Base-by-base conservation (phyloP, 2,329 filamentous ascomycete genomes). In the Cercospora sesami region DNA sequence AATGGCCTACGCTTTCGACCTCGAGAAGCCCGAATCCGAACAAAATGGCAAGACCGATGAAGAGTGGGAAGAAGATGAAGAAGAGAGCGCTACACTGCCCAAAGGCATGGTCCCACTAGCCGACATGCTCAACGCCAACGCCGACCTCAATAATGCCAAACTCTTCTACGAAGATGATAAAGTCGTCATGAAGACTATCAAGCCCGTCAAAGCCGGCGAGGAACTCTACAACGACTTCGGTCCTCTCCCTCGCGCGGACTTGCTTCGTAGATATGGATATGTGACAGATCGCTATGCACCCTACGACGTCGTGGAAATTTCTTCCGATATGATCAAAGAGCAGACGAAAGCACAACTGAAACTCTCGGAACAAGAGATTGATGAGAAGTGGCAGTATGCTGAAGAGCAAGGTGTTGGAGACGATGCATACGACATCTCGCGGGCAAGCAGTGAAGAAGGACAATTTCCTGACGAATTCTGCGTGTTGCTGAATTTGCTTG, bases 21-120 rank as follows among this genome's bases (percentile, higher is more conserved):
- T 96, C 6, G 87, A 89, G 71, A 83, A 83, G 39, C 76, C 74
- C 12, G 74, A 76, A 3, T 73, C 73, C n/a, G 75, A 79, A 0
- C 85, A 88, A 23, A 23, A 16, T 14, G 83, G 88, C 4, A 83
- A 87, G 0, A 86, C 88, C 1, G 86, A 88, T 2, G 83, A 83
- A 18, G 76, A 71, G 9, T 75, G 75, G 74, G 75, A 77, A 68
- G 81, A 81, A 30, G 82, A 79, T n/a, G 74, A 75, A 61, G 74
- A 72, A 26, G 31, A 64, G 23, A 59, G 59, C 9, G 67, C 60
- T 6, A 78, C 79, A 4, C 73, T 83, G 4, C 81, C 85, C 18
- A 92, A 96, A 80, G 93, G 91, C 63, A 95, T 97, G 92, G 91
- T 97, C 0, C 93, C 93, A 1, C 86, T 97, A 83, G 93, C 93